Evolutionary conservation across 2,329 filamentous ascomycete genomes (phyloP).

Genomic region (Apiospora koreana): DNA sequence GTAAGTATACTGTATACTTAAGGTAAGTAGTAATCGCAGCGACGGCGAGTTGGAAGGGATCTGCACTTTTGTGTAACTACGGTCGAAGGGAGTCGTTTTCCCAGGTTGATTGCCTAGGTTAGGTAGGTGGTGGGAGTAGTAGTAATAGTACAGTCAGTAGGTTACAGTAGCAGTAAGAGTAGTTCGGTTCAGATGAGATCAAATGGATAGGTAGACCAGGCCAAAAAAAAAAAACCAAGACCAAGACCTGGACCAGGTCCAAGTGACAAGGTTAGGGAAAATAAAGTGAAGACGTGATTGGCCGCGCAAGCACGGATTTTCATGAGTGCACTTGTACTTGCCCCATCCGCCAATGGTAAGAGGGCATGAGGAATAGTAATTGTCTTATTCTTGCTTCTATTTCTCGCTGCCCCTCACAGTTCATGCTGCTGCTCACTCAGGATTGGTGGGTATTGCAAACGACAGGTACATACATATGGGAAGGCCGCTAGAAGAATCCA

Average conservation of each 20-base stretch:
- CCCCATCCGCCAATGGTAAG: background rate
- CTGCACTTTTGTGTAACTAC: background rate
- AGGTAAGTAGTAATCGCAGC: background rate
- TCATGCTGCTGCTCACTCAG: background rate
- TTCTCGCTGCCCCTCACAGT: background rate
- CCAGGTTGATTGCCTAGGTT: background rate
- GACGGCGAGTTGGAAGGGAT: background rate
- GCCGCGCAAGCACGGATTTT: conserved; percentile 1
- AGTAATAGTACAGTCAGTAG: background rate
- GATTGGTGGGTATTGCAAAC: background rate
- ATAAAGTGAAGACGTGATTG: conserved; percentile 4
- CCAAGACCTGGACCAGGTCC: background rate
- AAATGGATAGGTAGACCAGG: background rate
- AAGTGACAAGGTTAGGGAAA: conserved; percentile 2
- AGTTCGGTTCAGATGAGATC: background rate
- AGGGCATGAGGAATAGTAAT: background rate
- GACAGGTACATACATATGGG: background rate
- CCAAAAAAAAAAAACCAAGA: background rate
- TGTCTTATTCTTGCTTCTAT: background rate
- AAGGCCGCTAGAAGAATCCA: background rate
- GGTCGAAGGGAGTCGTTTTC: conserved; percentile 5
- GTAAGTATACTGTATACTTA: background rate
- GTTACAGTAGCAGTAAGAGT: background rate
- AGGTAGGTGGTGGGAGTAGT: conserved; percentile 6
- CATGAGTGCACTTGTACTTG: background rate